Evolutionary conservation across 257 asterid genomes (phyloP).

Genomic region (Capsicum baccatum): DNA sequence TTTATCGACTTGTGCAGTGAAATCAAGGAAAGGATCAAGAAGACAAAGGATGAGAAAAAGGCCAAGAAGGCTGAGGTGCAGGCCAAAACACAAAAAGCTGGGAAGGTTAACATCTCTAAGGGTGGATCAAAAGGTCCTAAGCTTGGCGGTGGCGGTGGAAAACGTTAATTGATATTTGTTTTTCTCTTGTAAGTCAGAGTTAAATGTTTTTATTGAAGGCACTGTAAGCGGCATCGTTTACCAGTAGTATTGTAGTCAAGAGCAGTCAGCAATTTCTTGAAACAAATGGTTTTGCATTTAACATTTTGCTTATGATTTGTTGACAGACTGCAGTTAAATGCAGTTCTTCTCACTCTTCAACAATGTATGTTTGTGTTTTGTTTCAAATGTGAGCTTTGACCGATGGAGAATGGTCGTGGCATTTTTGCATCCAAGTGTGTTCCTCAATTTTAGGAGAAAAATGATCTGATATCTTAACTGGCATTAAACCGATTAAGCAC

Average conservation of each 20-base stretch:
- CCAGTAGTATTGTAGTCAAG: not conserved
- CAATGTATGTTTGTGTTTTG: not conserved
- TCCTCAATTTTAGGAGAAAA: no score
- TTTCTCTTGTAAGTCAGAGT: not conserved
- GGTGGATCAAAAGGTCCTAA: constrained; percentile 72
- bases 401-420: no score
- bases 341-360: not conserved
- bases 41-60: constrained; percentile 88
- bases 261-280: not conserved
- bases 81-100: constrained; percentile 67
- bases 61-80: constrained; percentile 76
- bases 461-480: no score
- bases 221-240: not conserved
- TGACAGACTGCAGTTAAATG: not conserved
- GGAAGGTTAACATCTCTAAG: constrained; percentile 56
- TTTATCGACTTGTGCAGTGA: constrained; percentile 51
- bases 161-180: constrained; percentile 47
- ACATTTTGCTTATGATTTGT: not conserved
- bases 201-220: not conserved
- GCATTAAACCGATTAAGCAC: no score
- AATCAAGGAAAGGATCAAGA: constrained; percentile 88
- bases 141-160: constrained; percentile 89
- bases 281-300: constrained; percentile 16
- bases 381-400: not conserved
- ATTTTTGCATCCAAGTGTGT: no score